These are phyloP conservation scores for Phytophthora tubulina DNA, from an alignment of 352 stramenopile genomes.

Conservation along the genomic window DNA sequence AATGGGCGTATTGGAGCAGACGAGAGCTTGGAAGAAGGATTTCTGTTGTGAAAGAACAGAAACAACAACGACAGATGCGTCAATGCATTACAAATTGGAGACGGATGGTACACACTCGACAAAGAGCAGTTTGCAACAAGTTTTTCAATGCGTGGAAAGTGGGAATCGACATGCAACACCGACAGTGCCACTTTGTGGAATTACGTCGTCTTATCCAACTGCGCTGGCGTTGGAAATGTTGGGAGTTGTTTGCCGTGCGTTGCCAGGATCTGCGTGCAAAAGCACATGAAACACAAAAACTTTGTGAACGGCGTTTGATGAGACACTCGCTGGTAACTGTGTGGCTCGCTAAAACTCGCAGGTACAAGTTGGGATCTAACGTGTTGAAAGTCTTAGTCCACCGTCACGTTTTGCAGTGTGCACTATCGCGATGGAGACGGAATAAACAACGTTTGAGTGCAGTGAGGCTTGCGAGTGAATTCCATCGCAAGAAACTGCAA, in stretches of 20 bases:
- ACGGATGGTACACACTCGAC: background rate
- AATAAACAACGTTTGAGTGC: slow-evolving; percentile 10
- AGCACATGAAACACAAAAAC: background rate
- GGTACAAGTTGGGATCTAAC: slow-evolving; percentile 27
- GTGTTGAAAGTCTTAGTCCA: slow-evolving; percentile 10
- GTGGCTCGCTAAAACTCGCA: slow-evolving; percentile 32
- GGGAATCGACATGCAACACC: slow-evolving; percentile 21
- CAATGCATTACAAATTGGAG: slow-evolving; percentile 31
- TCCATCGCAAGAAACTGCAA: slow-evolving; percentile 16
- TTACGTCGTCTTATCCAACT: slow-evolving; percentile 29
- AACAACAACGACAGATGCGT: slow-evolving; percentile 5
- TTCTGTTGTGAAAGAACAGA: slow-evolving; percentile 11
- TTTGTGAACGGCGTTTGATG: slow-evolving; percentile 15
- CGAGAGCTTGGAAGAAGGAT: slow-evolving; percentile 27
- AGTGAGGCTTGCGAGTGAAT: slow-evolving; percentile 5
- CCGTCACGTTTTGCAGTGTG: slow-evolving; percentile 2
- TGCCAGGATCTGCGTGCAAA: slow-evolving; percentile 11
- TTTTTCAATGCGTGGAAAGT: slow-evolving; percentile 32
- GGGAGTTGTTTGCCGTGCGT: slow-evolving; percentile 5
- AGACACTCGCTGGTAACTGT: slow-evolving; percentile 16
- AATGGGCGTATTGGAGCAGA: slow-evolving; percentile 40
- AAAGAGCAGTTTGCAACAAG: slow-evolving; percentile 12
- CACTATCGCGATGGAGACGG: slow-evolving; percentile 30
- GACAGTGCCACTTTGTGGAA: slow-evolving; percentile 16
- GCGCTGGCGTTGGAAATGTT: slow-evolving; percentile 36